phyloP scores from a whole-genome alignment of 768 basidiomycete genomes.

The Kwoniella botswanensis region DNA sequence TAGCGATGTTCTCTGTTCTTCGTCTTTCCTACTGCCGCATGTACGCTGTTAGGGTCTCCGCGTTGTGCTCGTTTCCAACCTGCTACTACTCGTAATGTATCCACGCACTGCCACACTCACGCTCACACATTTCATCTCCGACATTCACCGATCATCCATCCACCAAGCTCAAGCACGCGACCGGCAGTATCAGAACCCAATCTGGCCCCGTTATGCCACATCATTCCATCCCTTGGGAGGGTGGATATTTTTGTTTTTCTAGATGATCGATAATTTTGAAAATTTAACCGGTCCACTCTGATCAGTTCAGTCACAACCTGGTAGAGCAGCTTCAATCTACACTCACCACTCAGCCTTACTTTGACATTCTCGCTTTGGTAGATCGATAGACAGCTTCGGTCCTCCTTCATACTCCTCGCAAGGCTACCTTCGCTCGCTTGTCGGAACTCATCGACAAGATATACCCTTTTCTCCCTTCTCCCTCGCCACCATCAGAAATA shows the following conservation, averaged over 20 bases:
- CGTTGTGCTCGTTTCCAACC: background rate
- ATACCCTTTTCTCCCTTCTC: background rate
- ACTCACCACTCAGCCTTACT: too few relatives aligned
- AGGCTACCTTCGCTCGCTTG: background rate
- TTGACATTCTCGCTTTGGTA: too few relatives aligned
- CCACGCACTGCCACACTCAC: background rate
- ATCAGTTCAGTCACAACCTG: too few relatives aligned
- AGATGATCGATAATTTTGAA: conserved; percentile 2
- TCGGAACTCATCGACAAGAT: background rate
- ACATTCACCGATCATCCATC: background rate
- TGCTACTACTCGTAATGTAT: too few relatives aligned
- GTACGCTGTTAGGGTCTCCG: background rate
- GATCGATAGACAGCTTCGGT: too few relatives aligned
- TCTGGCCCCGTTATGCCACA: background rate
- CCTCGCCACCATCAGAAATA: conserved; percentile 5
- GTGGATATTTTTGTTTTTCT: background rate
- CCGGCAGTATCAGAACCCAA: background rate
- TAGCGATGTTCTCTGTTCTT: conserved; percentile 1
- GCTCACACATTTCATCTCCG: background rate
- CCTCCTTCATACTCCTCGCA: too few relatives aligned
- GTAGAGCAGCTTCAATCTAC: too few relatives aligned
- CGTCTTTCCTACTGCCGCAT: background rate
- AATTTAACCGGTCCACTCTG: conserved; percentile 2
- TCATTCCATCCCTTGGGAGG: background rate
- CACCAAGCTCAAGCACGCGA: conserved; percentile 5